Percentiles rank a stretch among this genome's conserved stretches.
phyloP scores from a whole-genome alignment of 805 yeast genomes.

The Saturnispora dispora region DNA sequence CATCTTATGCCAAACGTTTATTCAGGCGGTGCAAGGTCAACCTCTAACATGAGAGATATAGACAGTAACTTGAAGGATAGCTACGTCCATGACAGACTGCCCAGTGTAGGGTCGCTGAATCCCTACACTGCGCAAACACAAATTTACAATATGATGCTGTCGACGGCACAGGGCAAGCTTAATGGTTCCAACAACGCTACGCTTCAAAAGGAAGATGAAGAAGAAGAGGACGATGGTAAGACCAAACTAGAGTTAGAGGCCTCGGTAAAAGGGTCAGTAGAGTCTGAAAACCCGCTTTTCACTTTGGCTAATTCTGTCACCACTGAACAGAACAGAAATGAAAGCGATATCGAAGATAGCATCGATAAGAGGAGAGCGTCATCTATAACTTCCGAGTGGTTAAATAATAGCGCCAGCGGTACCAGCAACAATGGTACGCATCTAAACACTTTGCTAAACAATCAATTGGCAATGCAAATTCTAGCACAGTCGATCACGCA shows the following conservation, averaged over 20 bases:
- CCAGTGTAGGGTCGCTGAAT: constrained; percentile 5
- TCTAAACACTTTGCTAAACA: not conserved
- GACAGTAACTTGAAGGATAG: not conserved
- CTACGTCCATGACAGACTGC: not conserved
- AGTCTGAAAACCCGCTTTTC: constrained; percentile 21
- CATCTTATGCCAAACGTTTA: not conserved
- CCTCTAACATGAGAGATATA: constrained; percentile 3
- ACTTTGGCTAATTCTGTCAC: constrained; percentile 25
- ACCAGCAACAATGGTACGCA: not conserved
- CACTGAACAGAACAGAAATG: not conserved
- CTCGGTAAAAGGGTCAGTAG: not conserved
- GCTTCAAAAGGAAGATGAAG: not conserved
- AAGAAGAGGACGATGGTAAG: not conserved
- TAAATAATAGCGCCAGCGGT: not conserved
- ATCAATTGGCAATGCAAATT: constrained; percentile 5
- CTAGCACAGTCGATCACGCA: constrained; percentile 3
- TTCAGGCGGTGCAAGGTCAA: constrained; percentile 6
- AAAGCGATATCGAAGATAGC: not conserved
- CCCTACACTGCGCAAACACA: constrained; percentile 1
- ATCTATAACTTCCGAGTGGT: not conserved
- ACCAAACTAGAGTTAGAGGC: too few species aligned
- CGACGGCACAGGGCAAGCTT: not conserved
- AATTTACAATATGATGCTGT: not conserved
- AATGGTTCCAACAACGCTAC: not conserved
- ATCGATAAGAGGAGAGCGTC: not conserved